Percentiles rank a stretch among this genome's conserved stretches.
These are phyloP conservation scores for Pseudisothecium myosuroides DNA, from an alignment of 225 moss, liverwort and hornwort species.

Conservation along the genomic window DNA sequence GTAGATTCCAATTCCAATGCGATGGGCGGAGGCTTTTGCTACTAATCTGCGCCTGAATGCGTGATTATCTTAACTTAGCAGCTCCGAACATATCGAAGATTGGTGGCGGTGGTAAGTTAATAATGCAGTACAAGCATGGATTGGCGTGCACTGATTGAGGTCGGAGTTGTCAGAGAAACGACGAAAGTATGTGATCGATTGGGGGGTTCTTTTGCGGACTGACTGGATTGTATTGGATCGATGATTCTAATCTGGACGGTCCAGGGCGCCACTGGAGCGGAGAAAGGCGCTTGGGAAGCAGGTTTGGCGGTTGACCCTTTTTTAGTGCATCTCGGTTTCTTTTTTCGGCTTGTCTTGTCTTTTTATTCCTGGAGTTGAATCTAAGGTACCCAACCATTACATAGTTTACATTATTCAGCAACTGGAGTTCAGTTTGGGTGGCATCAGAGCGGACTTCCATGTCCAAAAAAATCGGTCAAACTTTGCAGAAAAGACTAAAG, in stretches of 20 bases:
- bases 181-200: background rate
- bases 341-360: background rate
- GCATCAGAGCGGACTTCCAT: too few species aligned
- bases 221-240: background rate
- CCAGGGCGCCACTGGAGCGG: background rate
- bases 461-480: background rate
- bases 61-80: background rate
- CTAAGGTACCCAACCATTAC: background rate
- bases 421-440: background rate
- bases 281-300: background rate
- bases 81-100: background rate
- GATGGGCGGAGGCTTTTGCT: background rate
- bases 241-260: background rate
- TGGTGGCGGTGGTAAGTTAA: background rate
- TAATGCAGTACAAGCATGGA: background rate
- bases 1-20: background rate
- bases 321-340: background rate
- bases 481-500: background rate
- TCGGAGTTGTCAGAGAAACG: background rate
- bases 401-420: background rate
- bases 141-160: constrained; percentile 3
- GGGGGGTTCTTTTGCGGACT: background rate
- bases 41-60: background rate
- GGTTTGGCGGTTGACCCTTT: background rate
- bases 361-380: background rate